phyloP scores from a whole-genome alignment of 345 rosid species.

The Leavenworthia alabamica region DNA sequence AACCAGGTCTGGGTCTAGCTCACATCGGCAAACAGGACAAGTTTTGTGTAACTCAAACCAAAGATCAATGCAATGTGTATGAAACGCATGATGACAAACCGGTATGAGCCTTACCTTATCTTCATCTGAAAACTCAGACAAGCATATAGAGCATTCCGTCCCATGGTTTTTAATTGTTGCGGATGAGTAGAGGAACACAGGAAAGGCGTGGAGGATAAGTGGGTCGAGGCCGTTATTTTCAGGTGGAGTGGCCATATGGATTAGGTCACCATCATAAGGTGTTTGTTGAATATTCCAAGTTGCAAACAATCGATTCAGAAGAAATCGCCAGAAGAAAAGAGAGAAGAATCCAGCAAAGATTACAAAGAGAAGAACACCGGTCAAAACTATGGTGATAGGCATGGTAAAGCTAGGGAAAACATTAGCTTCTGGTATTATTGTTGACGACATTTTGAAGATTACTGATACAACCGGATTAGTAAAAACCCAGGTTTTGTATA shows the following conservation, averaged over 20 bases:
- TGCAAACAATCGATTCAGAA: constrained; percentile 41
- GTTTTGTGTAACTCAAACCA: constrained; percentile 79
- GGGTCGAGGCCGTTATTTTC: constrained; percentile 55
- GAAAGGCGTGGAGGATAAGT: constrained; percentile 44
- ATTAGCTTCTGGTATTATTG: constrained; percentile 1
- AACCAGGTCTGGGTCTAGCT: constrained; percentile 40
- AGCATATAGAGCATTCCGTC: constrained; percentile 75
- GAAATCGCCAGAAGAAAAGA: constrained; percentile 52
- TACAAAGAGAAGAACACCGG: constrained; percentile 44
- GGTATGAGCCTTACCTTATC: constrained; percentile 65
- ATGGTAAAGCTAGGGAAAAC: constrained; percentile 28
- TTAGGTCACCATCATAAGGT: constrained; percentile 35
- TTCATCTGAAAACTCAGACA: constrained; percentile 59
- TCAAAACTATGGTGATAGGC: constrained; percentile 42
- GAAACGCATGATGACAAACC: constrained; percentile 72
- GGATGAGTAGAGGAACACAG: constrained; percentile 43
- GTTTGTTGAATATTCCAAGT: constrained; percentile 36
- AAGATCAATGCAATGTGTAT: constrained; percentile 70
- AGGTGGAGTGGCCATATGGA: background rate
- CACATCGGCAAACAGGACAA: constrained; percentile 80
- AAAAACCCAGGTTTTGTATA: background rate
- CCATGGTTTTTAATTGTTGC: constrained; percentile 40
- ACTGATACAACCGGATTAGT: background rate
- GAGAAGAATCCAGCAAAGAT: constrained; percentile 53
- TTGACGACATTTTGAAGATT: constrained; percentile 20